Conservation (phyloP, 306 rosid species). For the Gillenia trifoliata region DNA sequence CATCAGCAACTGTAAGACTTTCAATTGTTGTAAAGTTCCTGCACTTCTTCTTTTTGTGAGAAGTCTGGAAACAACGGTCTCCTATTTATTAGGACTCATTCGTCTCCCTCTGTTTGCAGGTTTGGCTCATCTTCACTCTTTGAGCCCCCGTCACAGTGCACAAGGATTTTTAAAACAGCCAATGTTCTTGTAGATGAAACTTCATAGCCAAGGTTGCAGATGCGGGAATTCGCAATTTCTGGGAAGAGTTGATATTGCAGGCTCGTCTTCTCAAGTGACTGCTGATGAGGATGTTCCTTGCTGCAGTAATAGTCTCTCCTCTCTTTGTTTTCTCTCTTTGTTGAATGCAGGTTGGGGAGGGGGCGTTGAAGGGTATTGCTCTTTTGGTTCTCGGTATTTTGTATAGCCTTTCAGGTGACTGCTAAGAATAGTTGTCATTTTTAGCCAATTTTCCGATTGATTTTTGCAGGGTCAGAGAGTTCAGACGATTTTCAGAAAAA, state of each 20-base stretch:
- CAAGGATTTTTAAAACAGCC: conserved; percentile 78
- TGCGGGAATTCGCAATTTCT: conserved; percentile 74
- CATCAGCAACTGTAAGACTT: conserved; percentile 37
- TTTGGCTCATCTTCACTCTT: conserved; percentile 76
- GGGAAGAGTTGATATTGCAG: conserved; percentile 57
- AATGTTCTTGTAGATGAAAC: conserved; percentile 87
- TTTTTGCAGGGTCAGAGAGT: conserved; percentile 79
- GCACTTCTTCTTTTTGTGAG: conserved; percentile 4
- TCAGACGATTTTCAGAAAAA: conserved; percentile 81
- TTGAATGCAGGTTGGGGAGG: not conserved
- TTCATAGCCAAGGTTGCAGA: conserved; percentile 89
- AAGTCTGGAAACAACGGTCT: conserved; percentile 22
- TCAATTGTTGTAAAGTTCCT: conserved; percentile 19
- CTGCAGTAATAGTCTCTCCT: conserved; percentile 50
- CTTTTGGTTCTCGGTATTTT: not conserved
- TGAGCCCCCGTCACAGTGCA: conserved; percentile 84
- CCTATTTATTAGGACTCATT: conserved; percentile 28
- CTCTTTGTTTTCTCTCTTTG: not conserved
- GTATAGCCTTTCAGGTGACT: conserved; percentile 1
- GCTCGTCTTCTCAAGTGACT: conserved; percentile 66
- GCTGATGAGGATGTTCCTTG: conserved; percentile 71
- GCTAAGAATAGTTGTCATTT: not conserved
- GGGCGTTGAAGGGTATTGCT: not conserved
- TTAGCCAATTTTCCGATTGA: conserved; percentile 9
- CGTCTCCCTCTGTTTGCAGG: conserved; percentile 43